Base-by-base conservation (phyloP, 2,329 filamentous ascomycete species). In the Penicillium sp. region DNA sequence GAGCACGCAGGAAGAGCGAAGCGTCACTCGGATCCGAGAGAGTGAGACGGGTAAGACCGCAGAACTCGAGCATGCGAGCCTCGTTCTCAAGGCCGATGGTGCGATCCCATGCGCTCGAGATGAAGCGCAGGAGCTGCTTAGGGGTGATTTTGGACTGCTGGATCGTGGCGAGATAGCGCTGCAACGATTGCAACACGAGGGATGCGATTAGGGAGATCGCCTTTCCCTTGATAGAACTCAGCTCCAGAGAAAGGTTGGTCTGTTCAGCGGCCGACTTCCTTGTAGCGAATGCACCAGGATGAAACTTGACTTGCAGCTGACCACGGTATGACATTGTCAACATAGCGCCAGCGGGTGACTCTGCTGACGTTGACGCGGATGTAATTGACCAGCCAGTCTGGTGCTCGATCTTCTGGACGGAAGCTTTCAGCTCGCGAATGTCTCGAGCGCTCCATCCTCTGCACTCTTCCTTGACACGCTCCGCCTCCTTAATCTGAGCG, bases 401-500 rank as follows among this genome's bases (percentile, higher is more conserved):
- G 27, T 66, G 63, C 64, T 81, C 77, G 37, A 80, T 69, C 3
- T 64, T 62, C 47, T 75, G 69, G 31, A 80, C 78, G 19, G 76
- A 75, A 46, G 63, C 74, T 77, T 93, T 92, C n/a, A 96, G 81
- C 40, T 81, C 79, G 63, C 84, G 84, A 63, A 98, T 91, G 76
- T 98, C 95, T 31, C 84, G 87, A 54, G 88, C 86, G 57, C 89
- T 94, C 89, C 93, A 97, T 40, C 94, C 93, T 54, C 93, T 87
- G 72, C 90, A 96, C 69, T 96, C 90, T 73, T 97, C 92, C 61
- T 90, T 86, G 27, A 96, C 82, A 63, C 87, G 88, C 73, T 97
- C 92, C 0, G 93, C 91, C 68, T 92, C 88, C 59, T 86, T 84
- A 58, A 96, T 97, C 50, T 95, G 90, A 31, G 85, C 83, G 33